phyloP scores from a whole-genome alignment of 2,329 filamentous ascomycete species.

The Lecanicillium sp. region DNA sequence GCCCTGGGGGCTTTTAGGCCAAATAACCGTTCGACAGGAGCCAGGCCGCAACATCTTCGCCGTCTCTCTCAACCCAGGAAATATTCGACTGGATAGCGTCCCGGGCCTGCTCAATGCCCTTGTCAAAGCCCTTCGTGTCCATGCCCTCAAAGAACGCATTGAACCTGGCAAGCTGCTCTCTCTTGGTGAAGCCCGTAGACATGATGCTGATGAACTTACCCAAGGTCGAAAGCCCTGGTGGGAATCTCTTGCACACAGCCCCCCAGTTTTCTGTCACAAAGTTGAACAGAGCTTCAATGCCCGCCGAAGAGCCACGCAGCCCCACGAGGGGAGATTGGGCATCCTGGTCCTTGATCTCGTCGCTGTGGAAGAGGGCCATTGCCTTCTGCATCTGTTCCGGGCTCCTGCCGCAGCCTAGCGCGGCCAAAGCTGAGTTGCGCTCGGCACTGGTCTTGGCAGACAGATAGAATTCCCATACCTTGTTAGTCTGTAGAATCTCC shows the following conservation, averaged over 20 bases:
- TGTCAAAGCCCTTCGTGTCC: slow-evolving; percentile 79
- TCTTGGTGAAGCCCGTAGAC: slow-evolving; percentile 70
- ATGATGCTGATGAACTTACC: slow-evolving; percentile 77
- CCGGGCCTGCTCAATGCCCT: slow-evolving; percentile 80
- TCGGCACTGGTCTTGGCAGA: slow-evolving; percentile 65
- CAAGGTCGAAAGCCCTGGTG: slow-evolving; percentile 77
- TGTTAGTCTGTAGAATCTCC: neutral
- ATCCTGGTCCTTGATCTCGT: slow-evolving; percentile 88
- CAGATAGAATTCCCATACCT: neutral
- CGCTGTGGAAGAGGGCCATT: slow-evolving; percentile 64
- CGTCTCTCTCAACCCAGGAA: slow-evolving; percentile 71
- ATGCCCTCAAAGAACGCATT: slow-evolving; percentile 73
- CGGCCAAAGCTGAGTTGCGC: slow-evolving; percentile 83
- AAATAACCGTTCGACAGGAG: slow-evolving; percentile 19
- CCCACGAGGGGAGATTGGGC: slow-evolving; percentile 82
- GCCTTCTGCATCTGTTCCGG: slow-evolving; percentile 77
- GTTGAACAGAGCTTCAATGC: slow-evolving; percentile 70
- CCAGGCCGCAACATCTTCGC: slow-evolving; percentile 62
- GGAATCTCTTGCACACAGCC: slow-evolving; percentile 66
- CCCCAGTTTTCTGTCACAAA: slow-evolving; percentile 91
- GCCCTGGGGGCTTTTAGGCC: slow-evolving; percentile 7
- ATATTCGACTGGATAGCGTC: slow-evolving; percentile 81
- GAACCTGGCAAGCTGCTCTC: slow-evolving; percentile 67
- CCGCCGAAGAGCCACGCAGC: slow-evolving; percentile 67
- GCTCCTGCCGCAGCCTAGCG: slow-evolving; percentile 69